Base-by-base conservation (phyloP, 305 asterid genomes). In the Plantago rigida region DNA sequence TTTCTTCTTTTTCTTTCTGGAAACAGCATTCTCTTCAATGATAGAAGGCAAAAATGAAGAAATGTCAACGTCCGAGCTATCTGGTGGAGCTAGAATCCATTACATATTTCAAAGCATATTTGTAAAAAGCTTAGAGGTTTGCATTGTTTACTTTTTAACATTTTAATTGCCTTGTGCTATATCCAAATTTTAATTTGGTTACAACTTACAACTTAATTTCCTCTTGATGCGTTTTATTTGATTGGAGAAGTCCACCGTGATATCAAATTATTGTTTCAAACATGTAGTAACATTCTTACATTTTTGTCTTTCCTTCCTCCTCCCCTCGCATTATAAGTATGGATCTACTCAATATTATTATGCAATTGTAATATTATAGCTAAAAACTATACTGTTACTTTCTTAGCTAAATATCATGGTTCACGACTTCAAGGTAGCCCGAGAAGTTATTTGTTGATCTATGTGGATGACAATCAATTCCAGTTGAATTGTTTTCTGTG, bases 51-150 rank as follows among this genome's bases (percentile, higher is more conserved):
- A 87, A 74, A 75, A 78, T 74, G 94, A 84, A 79, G 97, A 82
- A 64, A 85, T 89, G 94, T 83, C 91, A 65, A 89, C 96, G 19
- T 65, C 81, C 50, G 96, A 89, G 83, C 73, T 89, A 60, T 85
- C 94, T 72, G 97, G 97, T 58, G 97, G 97, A 70, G 96, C 97
- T 60, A 80, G 97, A 77, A 81, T 89, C 59, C 97, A 85, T 82
- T 83, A 85, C 78, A 89, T 89, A 63, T 89, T 89, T 74, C 96
- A 87, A 77, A 75, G 73, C 66, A 89, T 89, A 44, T 89, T 77
- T 71, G 97, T 89, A 57, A 87, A 83, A 81, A 69, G 86, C 79
- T 74, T 89, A 82, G 96, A 93, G 97, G 97, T 89, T 67, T 67
- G 79, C 71, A 55, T 54, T 67, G 45, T 60, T 70, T 64, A 42